Conservation (phyloP, 805 yeast species). For the Priceomyces medius region DNA sequence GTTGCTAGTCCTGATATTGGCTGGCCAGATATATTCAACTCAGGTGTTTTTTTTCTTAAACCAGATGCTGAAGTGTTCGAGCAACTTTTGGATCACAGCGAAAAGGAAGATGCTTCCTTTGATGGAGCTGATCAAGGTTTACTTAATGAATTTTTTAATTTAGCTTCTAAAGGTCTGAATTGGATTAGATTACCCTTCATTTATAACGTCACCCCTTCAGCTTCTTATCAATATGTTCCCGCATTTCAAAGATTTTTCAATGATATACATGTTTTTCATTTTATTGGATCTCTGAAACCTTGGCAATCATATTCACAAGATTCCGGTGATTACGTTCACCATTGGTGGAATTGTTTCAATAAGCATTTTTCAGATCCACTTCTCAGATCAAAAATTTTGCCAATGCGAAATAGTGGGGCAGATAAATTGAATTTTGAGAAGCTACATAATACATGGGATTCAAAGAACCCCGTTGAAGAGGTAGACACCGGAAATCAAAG, state of each 20-base stretch:
- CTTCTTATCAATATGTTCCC: constrained; percentile 68
- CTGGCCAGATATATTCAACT: constrained; percentile 88
- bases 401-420: constrained; percentile 19
- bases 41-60: constrained; percentile 65
- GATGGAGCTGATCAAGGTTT: constrained; percentile 96
- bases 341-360: constrained; percentile 44
- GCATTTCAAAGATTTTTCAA: constrained; percentile 39
- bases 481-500: too few species aligned
- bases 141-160: constrained; percentile 68
- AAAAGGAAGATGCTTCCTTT: constrained; percentile 36
- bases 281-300: constrained; percentile 64
- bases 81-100: constrained; percentile 18
- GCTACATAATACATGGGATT: constrained; percentile 23
- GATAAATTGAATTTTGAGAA: constrained; percentile 19
- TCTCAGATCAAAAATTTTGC: constrained; percentile 14
- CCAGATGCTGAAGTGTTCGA: constrained; percentile 49
- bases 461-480: constrained; percentile 1
- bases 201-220: constrained; percentile 74
- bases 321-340: constrained; percentile 18
- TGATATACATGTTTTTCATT: constrained; percentile 44
- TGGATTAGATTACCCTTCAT: constrained; percentile 80
- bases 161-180: constrained; percentile 15
- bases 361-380: constrained; percentile 24
- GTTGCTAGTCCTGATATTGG: constrained; percentile 79
- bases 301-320: constrained; percentile 34